Evolutionary conservation across 495 filamentous ascomycete species (phyloP).

Genomic region (Aspergillus mulundensis): DNA sequence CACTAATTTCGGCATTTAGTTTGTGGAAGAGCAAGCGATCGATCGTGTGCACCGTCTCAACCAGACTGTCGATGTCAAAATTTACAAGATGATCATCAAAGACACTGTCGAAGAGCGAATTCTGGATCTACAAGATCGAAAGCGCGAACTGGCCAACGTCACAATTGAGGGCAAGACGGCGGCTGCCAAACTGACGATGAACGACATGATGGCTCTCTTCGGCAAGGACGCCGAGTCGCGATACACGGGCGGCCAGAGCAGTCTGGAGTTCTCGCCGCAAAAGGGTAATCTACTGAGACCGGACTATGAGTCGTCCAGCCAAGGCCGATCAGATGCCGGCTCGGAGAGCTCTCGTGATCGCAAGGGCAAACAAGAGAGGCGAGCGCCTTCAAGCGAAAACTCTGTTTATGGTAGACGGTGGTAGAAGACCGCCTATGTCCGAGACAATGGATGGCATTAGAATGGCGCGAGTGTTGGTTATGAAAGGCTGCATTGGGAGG

Average conservation of each 20-base stretch:
- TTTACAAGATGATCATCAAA: conserved; percentile 86
- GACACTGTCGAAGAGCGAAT: conserved; percentile 90
- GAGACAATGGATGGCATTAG: background rate
- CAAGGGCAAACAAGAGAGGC: conserved; percentile 22
- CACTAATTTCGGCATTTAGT: conserved; percentile 42
- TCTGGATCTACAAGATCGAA: conserved; percentile 85
- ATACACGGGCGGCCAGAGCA: conserved; percentile 31
- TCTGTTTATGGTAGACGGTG: conserved; percentile 46
- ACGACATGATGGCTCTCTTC: conserved; percentile 90
- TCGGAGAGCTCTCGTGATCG: conserved; percentile 27
- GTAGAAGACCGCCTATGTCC: conserved; percentile 23
- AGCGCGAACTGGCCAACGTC: conserved; percentile 78
- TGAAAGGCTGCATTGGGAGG: background rate
- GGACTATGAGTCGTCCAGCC: conserved; percentile 4
- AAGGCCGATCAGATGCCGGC: background rate
- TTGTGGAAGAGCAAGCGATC: conserved; percentile 98
- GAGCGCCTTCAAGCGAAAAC: conserved; percentile 29
- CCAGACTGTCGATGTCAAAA: conserved; percentile 87
- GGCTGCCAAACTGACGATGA: conserved; percentile 77
- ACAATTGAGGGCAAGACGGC: conserved; percentile 79
- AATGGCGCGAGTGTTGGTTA: background rate
- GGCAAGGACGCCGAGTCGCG: conserved; percentile 65
- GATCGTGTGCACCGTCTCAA: conserved; percentile 96
- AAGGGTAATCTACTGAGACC: conserved; percentile 25
- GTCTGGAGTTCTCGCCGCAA: conserved; percentile 21